Evolutionary conservation across 768 basidiomycete genomes (phyloP).

Genomic region (Favolaschia claudopus): DNA sequence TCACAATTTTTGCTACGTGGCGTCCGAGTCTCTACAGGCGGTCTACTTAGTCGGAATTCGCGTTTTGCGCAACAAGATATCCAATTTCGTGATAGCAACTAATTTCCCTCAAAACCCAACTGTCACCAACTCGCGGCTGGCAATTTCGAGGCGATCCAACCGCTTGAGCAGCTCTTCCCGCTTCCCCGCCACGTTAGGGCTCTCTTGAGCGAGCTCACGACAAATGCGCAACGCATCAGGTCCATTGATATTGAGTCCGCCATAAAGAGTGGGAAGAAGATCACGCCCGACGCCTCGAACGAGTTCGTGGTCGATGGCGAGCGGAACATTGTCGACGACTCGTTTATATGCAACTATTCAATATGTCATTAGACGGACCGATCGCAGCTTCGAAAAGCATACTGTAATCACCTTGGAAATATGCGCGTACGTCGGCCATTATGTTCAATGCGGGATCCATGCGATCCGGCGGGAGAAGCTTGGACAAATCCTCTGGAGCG

Average conservation of each 20-base stretch:
- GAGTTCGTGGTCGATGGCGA: slow-evolving; percentile 63
- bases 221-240: slow-evolving; percentile 57
- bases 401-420: slow-evolving; percentile 71
- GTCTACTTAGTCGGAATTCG: no score
- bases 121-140: slow-evolving; percentile 47
- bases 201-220: slow-evolving; percentile 60
- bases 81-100: no score
- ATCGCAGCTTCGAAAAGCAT: slow-evolving; percentile 1
- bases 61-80: no score
- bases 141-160: slow-evolving; percentile 55
- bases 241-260: slow-evolving; percentile 60
- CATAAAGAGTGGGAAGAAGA: slow-evolving; percentile 53
- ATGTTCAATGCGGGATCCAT: slow-evolving; percentile 65
- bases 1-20: no score
- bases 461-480: slow-evolving; percentile 56
- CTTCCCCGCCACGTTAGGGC: slow-evolving; percentile 45
- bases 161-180: slow-evolving; percentile 60
- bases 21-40: no score
- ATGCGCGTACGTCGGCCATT: slow-evolving; percentile 77
- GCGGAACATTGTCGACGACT: slow-evolving; percentile 62
- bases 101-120: no score
- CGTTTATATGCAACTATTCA: slow-evolving; percentile 64
- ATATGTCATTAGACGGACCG: not conserved
- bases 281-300: slow-evolving; percentile 57
- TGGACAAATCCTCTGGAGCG: slow-evolving; percentile 52